Base-by-base conservation (phyloP, 2,329 filamentous ascomycete genomes). In the Exophiala lecanii-corni region DNA sequence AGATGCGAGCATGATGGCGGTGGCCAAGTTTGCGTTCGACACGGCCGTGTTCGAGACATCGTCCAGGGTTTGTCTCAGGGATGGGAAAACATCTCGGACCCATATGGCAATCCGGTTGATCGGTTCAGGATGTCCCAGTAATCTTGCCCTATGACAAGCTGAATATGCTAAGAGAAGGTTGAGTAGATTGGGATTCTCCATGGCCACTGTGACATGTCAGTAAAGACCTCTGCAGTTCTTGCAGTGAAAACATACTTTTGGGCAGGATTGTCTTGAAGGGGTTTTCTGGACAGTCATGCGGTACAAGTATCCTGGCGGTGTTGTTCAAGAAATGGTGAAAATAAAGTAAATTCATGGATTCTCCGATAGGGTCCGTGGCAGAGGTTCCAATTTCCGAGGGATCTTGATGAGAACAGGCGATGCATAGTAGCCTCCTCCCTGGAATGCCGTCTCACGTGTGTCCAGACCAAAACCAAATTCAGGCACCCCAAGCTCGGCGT, bases 281-380 rank as follows among this genome's bases (percentile, higher is more conserved):
- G 58, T 79, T 81, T 42, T 76, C 67, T 41, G 72, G 69, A 57
- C 78, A 82, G 55, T 82, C 77, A 56, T 82, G 78, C 1, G 78
- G 74, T 2, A 79, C 73, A 42, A 79, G 61, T 54, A 81, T 80
- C 47, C 79, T 77, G 5, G 85, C 85, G 2, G 86, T 92, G 61
- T 92, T 84, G 55, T 89, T 86, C 46, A 92, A 71, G 58, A 92
- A 82, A 55, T 82, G 79, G 58, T 84, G 79, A 52, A 83, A 83
- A 56, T 83, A 83, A 53, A 92, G 72, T 49, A 92, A 63, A 57
- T 92, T 91, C 78, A 91, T 91, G 80, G 83, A 55, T 87, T 89
- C 26, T 83, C 76, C 32, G 76, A 64, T 20, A 89, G 67, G 7
- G 75, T 66, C 3, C 66, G 56, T 3, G 79, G 79, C 16, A 83